Percentiles rank a stretch among this genome's conserved stretches.
phyloP scores from a whole-genome alignment of 768 basidiomycete species.

The Boletus barrowsii region DNA sequence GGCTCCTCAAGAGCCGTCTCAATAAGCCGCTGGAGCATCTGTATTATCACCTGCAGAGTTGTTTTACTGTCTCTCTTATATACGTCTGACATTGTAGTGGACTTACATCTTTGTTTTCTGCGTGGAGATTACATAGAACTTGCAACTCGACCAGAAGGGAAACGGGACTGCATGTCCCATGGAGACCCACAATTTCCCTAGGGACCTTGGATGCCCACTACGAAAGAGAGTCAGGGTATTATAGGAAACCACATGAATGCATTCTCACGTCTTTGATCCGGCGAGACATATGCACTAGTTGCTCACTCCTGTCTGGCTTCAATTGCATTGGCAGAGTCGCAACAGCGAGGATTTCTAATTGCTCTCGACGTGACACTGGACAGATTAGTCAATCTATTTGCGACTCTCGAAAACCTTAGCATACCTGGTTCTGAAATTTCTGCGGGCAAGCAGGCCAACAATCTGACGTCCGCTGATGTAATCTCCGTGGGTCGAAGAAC shows the following conservation, averaged over 20 bases:
- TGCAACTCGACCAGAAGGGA: constrained; percentile 29
- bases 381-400: neutral
- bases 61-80: neutral
- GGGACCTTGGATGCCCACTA: constrained; percentile 18
- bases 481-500: constrained; percentile 12
- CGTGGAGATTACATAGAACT: constrained; percentile 13
- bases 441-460: constrained; percentile 8
- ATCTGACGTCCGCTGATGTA: constrained; percentile 18
- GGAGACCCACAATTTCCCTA: neutral
- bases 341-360: constrained; percentile 23
- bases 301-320: constrained; percentile 2
- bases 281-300: constrained; percentile 13
- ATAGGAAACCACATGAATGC: neutral
- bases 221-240: constrained; percentile 1
- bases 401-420: neutral
- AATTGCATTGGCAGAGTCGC: constrained; percentile 20
- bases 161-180: constrained; percentile 11
- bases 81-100: neutral
- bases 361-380: constrained; percentile 23
- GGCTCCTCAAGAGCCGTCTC: constrained; percentile 35
- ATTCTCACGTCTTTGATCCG: constrained; percentile 23
- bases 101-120: constrained; percentile 18
- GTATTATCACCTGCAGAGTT: constrained; percentile 12
- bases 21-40: constrained; percentile 37
- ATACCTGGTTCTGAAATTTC: constrained; percentile 11